Conservation (phyloP, 163 green algal genomes). For the Volvox carteri region DNA sequence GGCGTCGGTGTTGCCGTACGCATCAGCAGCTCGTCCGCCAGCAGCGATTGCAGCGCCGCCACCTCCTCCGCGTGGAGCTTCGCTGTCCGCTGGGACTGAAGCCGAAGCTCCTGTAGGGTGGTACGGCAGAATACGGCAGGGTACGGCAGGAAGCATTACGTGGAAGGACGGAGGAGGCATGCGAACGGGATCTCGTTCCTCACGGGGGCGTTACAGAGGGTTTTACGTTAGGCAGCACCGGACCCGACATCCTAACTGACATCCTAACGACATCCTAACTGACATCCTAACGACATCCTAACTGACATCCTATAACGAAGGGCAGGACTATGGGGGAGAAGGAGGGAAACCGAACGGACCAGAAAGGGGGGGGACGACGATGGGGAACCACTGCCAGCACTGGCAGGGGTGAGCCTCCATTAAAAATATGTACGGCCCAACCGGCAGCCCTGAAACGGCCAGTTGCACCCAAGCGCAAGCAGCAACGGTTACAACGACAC, state of each 20-base stretch:
- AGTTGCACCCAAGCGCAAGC: background rate
- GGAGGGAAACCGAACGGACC: no score
- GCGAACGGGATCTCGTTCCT: no score
- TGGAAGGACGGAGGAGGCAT: background rate
- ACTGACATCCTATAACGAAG: no score
- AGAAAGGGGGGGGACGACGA: background rate
- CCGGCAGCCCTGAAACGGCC: background rate
- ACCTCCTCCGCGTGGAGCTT: constrained; percentile 11
- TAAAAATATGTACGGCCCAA: no score
- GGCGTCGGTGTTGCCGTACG: background rate
- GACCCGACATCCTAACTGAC: background rate
- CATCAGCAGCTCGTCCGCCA: constrained; percentile 16
- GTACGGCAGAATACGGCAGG: background rate
- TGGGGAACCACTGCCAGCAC: background rate
- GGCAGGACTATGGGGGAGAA: no score
- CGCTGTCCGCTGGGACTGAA: background rate
- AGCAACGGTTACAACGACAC: background rate
- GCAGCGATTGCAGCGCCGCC: constrained; percentile 50
- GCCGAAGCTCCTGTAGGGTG: background rate
- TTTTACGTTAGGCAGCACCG: background rate
- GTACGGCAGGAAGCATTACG: background rate
- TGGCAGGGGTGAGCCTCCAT: no score
- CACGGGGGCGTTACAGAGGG: no score
- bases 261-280: background rate
- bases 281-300: no score